Percentiles rank a stretch among this genome's conserved stretches.
Evolutionary conservation across 176 grass and related monocot genomes (phyloP).

Genomic region (Carex littledalei): DNA sequence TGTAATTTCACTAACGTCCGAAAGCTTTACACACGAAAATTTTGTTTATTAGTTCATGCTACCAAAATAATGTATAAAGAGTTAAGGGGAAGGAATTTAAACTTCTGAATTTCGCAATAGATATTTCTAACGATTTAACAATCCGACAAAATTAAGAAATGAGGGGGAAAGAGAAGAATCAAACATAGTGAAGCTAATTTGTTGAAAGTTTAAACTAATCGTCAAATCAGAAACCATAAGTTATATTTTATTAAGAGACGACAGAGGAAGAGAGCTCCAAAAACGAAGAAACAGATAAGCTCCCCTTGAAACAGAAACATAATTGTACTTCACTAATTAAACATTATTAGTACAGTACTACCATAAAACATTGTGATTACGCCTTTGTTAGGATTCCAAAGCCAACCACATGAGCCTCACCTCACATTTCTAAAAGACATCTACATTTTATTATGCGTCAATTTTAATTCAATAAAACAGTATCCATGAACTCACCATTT

Average conservation of each 20-base stretch:
- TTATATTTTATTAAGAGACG: not conserved
- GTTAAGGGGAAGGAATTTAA: not conserved
- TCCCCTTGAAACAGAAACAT: not conserved
- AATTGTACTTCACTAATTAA: slow-evolving; percentile 26
- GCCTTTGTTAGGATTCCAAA: slow-evolving; percentile 27
- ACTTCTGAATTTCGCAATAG: not conserved
- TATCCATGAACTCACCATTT: slow-evolving; percentile 19
- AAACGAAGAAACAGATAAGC: slow-evolving; percentile 10
- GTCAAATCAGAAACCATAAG: not conserved
- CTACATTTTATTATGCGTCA: slow-evolving; percentile 19
- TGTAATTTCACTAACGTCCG: not conserved
- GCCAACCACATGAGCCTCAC: slow-evolving; percentile 20
- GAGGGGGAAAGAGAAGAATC: not conserved
- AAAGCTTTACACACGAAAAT: not conserved
- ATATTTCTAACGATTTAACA: not conserved
- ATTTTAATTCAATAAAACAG: slow-evolving; percentile 17
- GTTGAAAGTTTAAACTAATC: not conserved
- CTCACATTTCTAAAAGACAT: slow-evolving; percentile 8
- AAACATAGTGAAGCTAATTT: not conserved
- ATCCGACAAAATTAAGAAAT: not conserved
- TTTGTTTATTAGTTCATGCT: not conserved
- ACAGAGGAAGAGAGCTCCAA: not conserved
- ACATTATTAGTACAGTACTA: slow-evolving; percentile 9
- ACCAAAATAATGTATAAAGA: not conserved
- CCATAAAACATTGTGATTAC: not conserved